A percentile compares a stretch with the other conserved stretches of the same genome.
These are phyloP conservation scores for Didymella glomerata DNA, from an alignment of 2,329 filamentous ascomycete species.

Conservation along the genomic window DNA sequence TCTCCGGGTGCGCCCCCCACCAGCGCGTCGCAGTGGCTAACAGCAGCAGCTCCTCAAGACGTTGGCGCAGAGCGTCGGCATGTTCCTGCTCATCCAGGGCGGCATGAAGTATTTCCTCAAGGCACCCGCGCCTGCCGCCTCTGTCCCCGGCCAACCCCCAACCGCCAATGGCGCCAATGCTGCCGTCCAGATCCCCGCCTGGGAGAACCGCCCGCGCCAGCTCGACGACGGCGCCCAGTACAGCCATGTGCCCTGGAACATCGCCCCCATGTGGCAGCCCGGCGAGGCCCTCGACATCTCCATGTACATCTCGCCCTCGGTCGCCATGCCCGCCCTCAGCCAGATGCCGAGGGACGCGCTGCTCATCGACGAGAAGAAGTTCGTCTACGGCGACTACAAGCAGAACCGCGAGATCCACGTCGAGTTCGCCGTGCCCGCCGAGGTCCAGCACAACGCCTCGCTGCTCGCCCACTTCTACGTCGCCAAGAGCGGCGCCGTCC, in stretches of 20 bases:
- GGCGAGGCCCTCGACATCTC: slow-evolving; percentile 82
- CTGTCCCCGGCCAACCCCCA: slow-evolving; percentile 10
- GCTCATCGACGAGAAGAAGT: slow-evolving; percentile 81
- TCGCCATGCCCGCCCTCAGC: slow-evolving; percentile 72
- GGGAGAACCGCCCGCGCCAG: slow-evolving; percentile 46
- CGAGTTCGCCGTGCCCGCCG: slow-evolving; percentile 76
- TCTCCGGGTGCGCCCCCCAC: not conserved
- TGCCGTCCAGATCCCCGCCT: slow-evolving; percentile 49
- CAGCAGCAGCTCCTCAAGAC: slow-evolving; percentile 46
- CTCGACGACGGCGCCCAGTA: slow-evolving; percentile 66
- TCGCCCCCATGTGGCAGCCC: slow-evolving; percentile 88
- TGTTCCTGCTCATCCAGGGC: slow-evolving; percentile 68
- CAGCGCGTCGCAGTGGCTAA: slow-evolving; percentile 21
- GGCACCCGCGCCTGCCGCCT: slow-evolving; percentile 17
- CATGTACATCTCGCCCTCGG: slow-evolving; percentile 82
- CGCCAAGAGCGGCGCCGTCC: slow-evolving; percentile 74
- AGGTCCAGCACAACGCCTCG: slow-evolving; percentile 90
- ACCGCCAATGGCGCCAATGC: slow-evolving; percentile 28
- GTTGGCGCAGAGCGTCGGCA: slow-evolving; percentile 63
- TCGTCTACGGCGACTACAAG: slow-evolving; percentile 78
- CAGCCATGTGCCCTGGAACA: slow-evolving; percentile 70
- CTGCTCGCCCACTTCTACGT: slow-evolving; percentile 96
- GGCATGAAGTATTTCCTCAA: slow-evolving; percentile 63
- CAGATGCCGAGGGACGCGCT: slow-evolving; percentile 71
- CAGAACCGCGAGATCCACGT: slow-evolving; percentile 81